Evolutionary conservation across 495 filamentous ascomycete genomes (phyloP).

Genomic region (Neurospora pannonica): DNA sequence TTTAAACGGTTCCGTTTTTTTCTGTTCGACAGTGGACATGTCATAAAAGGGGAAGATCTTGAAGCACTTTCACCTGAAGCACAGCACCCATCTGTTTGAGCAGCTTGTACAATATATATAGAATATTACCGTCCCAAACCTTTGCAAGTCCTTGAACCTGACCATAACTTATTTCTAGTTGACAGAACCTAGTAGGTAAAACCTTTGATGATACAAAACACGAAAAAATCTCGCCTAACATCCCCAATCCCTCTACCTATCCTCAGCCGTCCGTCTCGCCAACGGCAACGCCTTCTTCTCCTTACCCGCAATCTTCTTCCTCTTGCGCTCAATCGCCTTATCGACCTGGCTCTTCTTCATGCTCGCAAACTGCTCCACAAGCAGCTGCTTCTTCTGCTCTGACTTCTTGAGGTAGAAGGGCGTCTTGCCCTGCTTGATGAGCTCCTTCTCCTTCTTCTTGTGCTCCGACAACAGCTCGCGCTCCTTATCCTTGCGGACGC

Average conservation of each 20-base stretch:
- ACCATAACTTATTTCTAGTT: neutral
- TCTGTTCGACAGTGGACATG: too few species aligned
- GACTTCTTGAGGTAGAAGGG: slow-evolving; percentile 87
- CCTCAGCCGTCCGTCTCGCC: slow-evolving; percentile 43
- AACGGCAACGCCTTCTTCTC: slow-evolving; percentile 74
- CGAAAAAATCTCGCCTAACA: too few species aligned
- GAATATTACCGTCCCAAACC: neutral
- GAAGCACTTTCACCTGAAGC: too few species aligned
- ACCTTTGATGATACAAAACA: too few species aligned
- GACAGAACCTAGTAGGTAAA: too few species aligned
- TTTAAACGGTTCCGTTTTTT: neutral
- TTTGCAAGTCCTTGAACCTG: neutral
- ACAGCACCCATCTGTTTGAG: neutral
- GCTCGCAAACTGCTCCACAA: slow-evolving; percentile 66
- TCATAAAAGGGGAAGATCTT: too few species aligned
- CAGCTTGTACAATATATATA: neutral
- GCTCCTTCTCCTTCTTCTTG: slow-evolving; percentile 70
- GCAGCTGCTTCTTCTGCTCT: slow-evolving; percentile 75
- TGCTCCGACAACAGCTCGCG: slow-evolving; percentile 59
- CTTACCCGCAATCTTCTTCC: slow-evolving; percentile 74
- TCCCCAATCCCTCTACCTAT: slow-evolving; percentile 1
- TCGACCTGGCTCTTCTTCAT: slow-evolving; percentile 77
- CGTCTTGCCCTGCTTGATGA: slow-evolving; percentile 78
- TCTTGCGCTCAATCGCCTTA: slow-evolving; percentile 65
- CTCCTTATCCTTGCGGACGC: slow-evolving; percentile 56